Evolutionary conservation across 2,329 filamentous ascomycete genomes (phyloP).

Genomic region (Berkeleyomyces basicola): DNA sequence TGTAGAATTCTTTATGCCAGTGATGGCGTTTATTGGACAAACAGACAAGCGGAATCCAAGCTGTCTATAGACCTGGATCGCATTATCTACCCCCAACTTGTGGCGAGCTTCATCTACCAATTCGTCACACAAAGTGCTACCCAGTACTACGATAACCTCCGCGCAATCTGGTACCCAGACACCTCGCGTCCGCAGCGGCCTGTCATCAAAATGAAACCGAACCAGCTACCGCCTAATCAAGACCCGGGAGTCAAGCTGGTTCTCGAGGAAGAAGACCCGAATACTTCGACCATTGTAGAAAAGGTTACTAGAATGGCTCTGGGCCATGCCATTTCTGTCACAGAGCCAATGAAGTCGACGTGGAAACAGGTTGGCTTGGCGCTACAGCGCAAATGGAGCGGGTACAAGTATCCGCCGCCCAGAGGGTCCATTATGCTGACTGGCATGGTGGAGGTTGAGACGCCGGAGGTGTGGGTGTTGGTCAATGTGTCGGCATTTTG

Average conservation of each 20-base stretch:
- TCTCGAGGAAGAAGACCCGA: constrained; percentile 8
- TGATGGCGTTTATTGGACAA: constrained; percentile 11
- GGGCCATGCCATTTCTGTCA: constrained; percentile 14
- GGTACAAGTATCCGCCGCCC: constrained; percentile 24
- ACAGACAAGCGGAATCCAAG: constrained; percentile 6
- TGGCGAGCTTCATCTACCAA: constrained; percentile 8
- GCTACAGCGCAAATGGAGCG: constrained; percentile 23
- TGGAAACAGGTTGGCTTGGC: constrained; percentile 14
- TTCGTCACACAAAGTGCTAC: not conserved
- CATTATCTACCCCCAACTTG: constrained; percentile 11
- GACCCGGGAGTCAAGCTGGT: constrained; percentile 2
- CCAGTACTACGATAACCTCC: constrained; percentile 4
- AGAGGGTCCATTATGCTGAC: constrained; percentile 29
- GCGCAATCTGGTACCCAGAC: constrained; percentile 12
- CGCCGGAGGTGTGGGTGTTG: constrained; percentile 23
- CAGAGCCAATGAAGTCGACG: constrained; percentile 13
- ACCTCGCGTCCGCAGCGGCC: constrained; percentile 3
- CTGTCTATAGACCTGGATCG: constrained; percentile 11
- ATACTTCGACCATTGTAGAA: constrained; percentile 7
- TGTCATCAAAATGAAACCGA: constrained; percentile 7
- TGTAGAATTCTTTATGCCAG: constrained; percentile 7
- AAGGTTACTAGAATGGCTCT: constrained; percentile 14
- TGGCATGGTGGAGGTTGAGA: constrained; percentile 30
- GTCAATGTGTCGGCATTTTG: constrained; percentile 32
- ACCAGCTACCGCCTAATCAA: not conserved